These are phyloP conservation scores for Aspergillus spinulosporus DNA, from an alignment of 2,329 filamentous ascomycete genomes.

Conservation along the genomic window DNA sequence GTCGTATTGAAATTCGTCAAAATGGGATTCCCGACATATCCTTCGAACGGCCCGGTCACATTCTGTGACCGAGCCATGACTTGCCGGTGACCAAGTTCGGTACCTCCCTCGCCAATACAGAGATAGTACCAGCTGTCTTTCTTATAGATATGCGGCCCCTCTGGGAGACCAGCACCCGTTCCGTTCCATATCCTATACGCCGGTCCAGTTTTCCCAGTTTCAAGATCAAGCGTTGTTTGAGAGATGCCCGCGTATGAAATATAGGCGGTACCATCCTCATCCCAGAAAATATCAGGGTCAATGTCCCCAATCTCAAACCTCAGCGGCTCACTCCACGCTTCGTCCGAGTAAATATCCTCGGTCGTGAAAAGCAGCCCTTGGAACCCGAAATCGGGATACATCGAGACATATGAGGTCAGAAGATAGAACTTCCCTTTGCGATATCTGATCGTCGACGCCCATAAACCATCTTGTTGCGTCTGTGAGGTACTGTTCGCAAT, in stretches of 20 bases:
- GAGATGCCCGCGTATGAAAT: slow-evolving; percentile 17
- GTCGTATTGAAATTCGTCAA: slow-evolving; percentile 42
- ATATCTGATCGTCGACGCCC: slow-evolving; percentile 43
- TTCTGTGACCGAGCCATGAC: slow-evolving; percentile 33
- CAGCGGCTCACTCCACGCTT: slow-evolving; percentile 20
- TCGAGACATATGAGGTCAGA: slow-evolving; percentile 28
- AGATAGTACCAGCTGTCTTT: slow-evolving; percentile 36
- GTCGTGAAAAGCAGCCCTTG: slow-evolving; percentile 23
- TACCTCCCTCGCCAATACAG: slow-evolving; percentile 30
- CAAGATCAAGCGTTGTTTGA: slow-evolving; percentile 30
- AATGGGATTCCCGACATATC: slow-evolving; percentile 44
- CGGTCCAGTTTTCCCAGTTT: slow-evolving; percentile 18
- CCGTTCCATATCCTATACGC: slow-evolving; percentile 45
- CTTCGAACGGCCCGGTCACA: slow-evolving; percentile 43
- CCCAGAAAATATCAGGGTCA: slow-evolving; percentile 27
- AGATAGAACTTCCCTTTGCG: slow-evolving; percentile 44
- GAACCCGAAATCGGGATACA: slow-evolving; percentile 17
- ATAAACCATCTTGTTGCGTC: slow-evolving; percentile 38
- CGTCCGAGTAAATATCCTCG: slow-evolving; percentile 14
- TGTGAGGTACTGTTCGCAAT: slow-evolving; percentile 23
- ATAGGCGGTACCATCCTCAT: slow-evolving; percentile 21
- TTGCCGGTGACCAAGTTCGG: slow-evolving; percentile 29
- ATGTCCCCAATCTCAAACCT: slow-evolving; percentile 16
- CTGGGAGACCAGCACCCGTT: slow-evolving; percentile 43
- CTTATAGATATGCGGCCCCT: slow-evolving; percentile 34